Conservation (phyloP, 2,329 filamentous ascomycete genomes). For the Monosporascus cannonballus region DNA sequence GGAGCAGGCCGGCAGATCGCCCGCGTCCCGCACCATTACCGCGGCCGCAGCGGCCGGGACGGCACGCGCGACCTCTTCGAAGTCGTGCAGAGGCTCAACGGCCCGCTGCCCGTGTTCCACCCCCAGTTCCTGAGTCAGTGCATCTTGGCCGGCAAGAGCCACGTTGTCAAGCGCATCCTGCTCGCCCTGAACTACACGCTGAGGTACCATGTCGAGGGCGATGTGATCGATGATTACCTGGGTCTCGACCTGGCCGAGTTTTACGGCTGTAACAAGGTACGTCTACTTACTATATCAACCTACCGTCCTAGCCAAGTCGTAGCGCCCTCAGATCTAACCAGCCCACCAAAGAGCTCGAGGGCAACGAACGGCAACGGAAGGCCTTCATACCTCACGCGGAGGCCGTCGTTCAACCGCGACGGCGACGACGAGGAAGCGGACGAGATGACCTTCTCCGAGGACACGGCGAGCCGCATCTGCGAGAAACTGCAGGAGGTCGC, state of each 20-base stretch:
- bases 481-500: constrained; percentile 69
- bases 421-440: constrained; percentile 64
- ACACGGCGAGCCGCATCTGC: constrained; percentile 62
- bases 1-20: constrained; percentile 14
- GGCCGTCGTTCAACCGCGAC: constrained; percentile 40
- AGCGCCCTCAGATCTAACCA: too few relatives aligned
- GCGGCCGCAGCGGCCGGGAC: constrained; percentile 27
- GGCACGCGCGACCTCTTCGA: constrained; percentile 68
- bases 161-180: constrained; percentile 66
- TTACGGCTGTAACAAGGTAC: constrained; percentile 34
- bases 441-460: constrained; percentile 66
- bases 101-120: constrained; percentile 83
- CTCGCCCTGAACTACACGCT: constrained; percentile 67
- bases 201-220: constrained; percentile 78
- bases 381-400: constrained; percentile 32
- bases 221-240: constrained; percentile 72
- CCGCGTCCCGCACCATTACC: constrained; percentile 35
- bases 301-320: background rate
- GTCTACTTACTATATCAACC: constrained; percentile 7
- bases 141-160: constrained; percentile 71
- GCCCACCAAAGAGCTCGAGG: background rate
- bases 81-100: constrained; percentile 76
- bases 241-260: constrained; percentile 59
- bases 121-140: constrained; percentile 86
- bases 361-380: constrained; percentile 14